Percentiles rank a stretch among this genome's conserved stretches.
phyloP scores from a whole-genome alignment of 345 rosid species.

The Stellera chamaejasme region DNA sequence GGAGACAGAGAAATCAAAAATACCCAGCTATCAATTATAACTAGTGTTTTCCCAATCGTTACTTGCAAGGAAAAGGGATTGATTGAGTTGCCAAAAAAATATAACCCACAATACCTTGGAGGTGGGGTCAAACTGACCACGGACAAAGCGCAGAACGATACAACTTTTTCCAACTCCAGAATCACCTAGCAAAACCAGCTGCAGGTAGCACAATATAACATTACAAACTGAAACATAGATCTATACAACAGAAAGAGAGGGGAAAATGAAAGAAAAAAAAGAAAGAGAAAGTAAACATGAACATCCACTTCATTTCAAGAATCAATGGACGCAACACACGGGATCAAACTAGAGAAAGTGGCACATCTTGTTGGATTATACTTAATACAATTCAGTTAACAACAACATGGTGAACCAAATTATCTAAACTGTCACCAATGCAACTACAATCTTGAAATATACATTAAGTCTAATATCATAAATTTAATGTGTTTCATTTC shows the following conservation, averaged over 20 bases:
- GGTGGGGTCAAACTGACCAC: slow-evolving; percentile 96
- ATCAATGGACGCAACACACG: background rate
- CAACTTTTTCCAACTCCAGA: slow-evolving; percentile 99
- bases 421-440: too few species aligned
- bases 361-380: too few species aligned
- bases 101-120: slow-evolving; percentile 51
- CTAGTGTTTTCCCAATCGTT: background rate
- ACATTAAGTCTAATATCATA: too few species aligned
- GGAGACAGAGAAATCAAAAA: background rate
- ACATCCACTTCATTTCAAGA: background rate
- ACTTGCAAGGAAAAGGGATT: slow-evolving; percentile 1
- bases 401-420: too few species aligned
- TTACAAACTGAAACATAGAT: too few species aligned
- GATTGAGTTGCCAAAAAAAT: background rate
- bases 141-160: slow-evolving; percentile 96
- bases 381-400: too few species aligned
- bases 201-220: slow-evolving; percentile 18
- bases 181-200: slow-evolving; percentile 93
- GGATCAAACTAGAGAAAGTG: too few species aligned
- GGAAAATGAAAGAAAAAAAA: too few species aligned
- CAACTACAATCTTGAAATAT: too few species aligned
- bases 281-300: background rate
- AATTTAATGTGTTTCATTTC: too few species aligned
- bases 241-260: too few species aligned
- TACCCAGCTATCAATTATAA: background rate